Conservation (phyloP, 805 yeast genomes). For the Ogataea thermomethanolica region DNA sequence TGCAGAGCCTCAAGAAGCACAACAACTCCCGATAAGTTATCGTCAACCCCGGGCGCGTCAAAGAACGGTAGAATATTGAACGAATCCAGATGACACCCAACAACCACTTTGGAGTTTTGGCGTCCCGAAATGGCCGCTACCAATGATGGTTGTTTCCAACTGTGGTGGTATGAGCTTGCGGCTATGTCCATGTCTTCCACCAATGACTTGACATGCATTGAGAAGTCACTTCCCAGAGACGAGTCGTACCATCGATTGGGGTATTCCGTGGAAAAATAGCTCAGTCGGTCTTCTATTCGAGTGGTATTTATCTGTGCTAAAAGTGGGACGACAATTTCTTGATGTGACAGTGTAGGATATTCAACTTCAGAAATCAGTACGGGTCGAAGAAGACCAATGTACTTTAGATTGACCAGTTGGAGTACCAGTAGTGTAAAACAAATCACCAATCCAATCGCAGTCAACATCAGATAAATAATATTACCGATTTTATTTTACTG, state of each 20-base stretch:
- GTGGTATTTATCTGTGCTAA: slow-evolving; percentile 2
- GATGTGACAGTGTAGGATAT: slow-evolving; percentile 8
- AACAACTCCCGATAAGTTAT: slow-evolving; percentile 85
- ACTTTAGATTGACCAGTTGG: not conserved
- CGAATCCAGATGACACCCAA: slow-evolving; percentile 91
- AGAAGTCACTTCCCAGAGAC: slow-evolving; percentile 3
- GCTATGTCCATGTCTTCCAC: slow-evolving; percentile 28
- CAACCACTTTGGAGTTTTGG: slow-evolving; percentile 47
- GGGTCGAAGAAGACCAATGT: slow-evolving; percentile 1
- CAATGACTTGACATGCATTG: slow-evolving; percentile 31
- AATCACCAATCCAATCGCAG: not conserved
- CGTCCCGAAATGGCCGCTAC: slow-evolving; percentile 53
- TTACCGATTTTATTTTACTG: not conserved
- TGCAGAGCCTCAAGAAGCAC: slow-evolving; percentile 75
- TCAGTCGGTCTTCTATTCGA: not conserved
- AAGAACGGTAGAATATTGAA: slow-evolving; percentile 61
- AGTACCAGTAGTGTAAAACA: not conserved
- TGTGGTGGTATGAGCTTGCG: slow-evolving; percentile 51
- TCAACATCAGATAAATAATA: not conserved
- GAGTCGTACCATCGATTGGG: slow-evolving; percentile 8
- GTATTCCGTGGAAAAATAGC: not conserved
- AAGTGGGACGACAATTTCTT: not conserved
- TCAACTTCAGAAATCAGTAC: slow-evolving; percentile 1
- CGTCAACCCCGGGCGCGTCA: slow-evolving; percentile 93
- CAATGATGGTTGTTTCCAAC: slow-evolving; percentile 77